A percentile compares a stretch with the other conserved stretches of the same genome.
These are phyloP conservation scores for Gymnopilus junonius DNA, from an alignment of 768 basidiomycete species.

Conservation along the genomic window DNA sequence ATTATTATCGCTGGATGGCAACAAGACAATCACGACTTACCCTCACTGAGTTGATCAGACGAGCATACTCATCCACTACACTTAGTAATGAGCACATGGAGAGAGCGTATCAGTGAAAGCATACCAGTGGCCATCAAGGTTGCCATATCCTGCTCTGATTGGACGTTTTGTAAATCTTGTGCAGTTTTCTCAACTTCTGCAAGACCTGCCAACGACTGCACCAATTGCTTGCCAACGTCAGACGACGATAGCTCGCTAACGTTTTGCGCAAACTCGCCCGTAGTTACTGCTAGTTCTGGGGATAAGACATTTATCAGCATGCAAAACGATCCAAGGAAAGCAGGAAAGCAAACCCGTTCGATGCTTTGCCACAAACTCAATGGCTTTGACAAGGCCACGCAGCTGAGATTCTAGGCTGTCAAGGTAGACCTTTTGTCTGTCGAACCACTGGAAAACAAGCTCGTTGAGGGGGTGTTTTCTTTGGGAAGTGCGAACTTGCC, in stretches of 20 bases:
- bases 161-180: constrained; percentile 73
- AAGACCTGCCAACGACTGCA: constrained; percentile 68
- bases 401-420: constrained; percentile 92
- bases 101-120: not conserved
- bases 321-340: not conserved
- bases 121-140: constrained; percentile 79
- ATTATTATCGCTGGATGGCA: not conserved
- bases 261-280: constrained; percentile 81
- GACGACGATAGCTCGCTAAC: constrained; percentile 72
- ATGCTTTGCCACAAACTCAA: constrained; percentile 84
- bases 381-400: constrained; percentile 82
- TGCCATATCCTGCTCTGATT: constrained; percentile 82
- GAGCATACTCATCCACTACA: constrained; percentile 90
- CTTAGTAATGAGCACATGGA: not conserved
- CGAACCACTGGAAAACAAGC: constrained; percentile 77
- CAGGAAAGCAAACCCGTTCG: constrained; percentile 57
- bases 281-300: constrained; percentile 70
- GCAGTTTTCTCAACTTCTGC: constrained; percentile 76
- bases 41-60: constrained; percentile 85
- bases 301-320: not conserved
- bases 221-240: constrained; percentile 76
- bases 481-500: constrained; percentile 39
- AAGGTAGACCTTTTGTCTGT: constrained; percentile 81
- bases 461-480: not conserved
- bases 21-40: constrained; percentile 45